Evolutionary conservation across 2,329 filamentous ascomycete species (phyloP), one percentile per base, ranked within the genome.

Genomic region (Huntiella abstrusa): DNA sequence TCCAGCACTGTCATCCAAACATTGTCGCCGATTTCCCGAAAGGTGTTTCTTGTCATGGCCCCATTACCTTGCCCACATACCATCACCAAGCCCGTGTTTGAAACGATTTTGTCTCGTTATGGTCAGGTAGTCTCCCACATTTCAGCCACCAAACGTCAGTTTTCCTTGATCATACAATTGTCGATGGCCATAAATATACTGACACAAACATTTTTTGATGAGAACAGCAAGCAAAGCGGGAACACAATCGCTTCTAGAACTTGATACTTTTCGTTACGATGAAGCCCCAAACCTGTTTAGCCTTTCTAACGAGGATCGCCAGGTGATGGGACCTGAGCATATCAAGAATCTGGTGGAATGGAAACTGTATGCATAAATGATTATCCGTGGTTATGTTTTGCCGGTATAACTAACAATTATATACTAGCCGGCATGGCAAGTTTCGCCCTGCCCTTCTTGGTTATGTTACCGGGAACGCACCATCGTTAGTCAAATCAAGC

Each of bases 281-380:
- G 64, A 67, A 16, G 72, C 77, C 2, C 64, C 70, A 1, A 54
- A 58, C 1, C 51, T 54, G 1, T 74, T 80, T 51, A 53, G 59
- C 5, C 53, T 61, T 12, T 53, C 55, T 15, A 19, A 33, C 6
- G 6, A 41, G 8, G 52, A 58, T 7, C 55, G 55, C 12, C 57
- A 58, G 4, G 52, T 58, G 8, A 71, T 83, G 62, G 61, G 57
- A 2, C 68, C 75, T 41, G 63, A 68, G 1, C 71, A 83, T 54
- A 63, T 83, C 33, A 68, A 73, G 53, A 63, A 55, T 15, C 64
- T 84, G 3, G 70, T 83, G 7, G 69, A 79, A 41, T 84, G 80
- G 79, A 84, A 84, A 58, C 63, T 84, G 74, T 81, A 62, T 57
- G 74, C 61, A n/a, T n/a, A 12, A 4, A 36, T 33, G 12, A 10